phyloP scores from a whole-genome alignment of 139 green algal genomes.

The Chlorella ohadii region DNA sequence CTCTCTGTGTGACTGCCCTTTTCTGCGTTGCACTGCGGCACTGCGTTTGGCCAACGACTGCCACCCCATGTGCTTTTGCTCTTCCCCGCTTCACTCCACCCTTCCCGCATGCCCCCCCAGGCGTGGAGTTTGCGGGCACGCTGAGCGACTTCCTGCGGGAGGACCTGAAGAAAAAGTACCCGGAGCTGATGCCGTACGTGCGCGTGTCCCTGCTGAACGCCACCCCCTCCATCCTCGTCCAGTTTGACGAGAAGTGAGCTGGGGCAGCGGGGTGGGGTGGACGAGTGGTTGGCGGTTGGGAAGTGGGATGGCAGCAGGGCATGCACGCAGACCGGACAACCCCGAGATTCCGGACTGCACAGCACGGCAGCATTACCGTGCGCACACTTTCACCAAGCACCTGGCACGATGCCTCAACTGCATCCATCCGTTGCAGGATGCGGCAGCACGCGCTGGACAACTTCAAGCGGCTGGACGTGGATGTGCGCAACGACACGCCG shows the following conservation, averaged over 20 bases:
- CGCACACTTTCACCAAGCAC: no score
- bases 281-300: no score
- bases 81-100: neutral
- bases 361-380: no score
- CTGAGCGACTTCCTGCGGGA: constrained; percentile 77
- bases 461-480: constrained; percentile 55
- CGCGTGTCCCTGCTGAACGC: neutral
- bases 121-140: constrained; percentile 84
- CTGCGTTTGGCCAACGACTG: no score
- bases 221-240: neutral
- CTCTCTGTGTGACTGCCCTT: no score
- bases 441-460: constrained; percentile 54
- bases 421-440: neutral
- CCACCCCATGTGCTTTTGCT: no score
- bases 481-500: constrained; percentile 52
- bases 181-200: constrained; percentile 47
- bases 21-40: no score
- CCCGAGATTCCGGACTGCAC: no score
- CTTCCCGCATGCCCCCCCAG: constrained; percentile 8
- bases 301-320: no score
- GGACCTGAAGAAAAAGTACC: constrained; percentile 71
- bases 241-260: neutral
- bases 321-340: no score
- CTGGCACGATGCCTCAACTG: no score
- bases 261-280: no score